These are phyloP conservation scores for Cryptosporidium xiaoi DNA, from an alignment of 169 alveolate species.

Conservation along the genomic window DNA sequence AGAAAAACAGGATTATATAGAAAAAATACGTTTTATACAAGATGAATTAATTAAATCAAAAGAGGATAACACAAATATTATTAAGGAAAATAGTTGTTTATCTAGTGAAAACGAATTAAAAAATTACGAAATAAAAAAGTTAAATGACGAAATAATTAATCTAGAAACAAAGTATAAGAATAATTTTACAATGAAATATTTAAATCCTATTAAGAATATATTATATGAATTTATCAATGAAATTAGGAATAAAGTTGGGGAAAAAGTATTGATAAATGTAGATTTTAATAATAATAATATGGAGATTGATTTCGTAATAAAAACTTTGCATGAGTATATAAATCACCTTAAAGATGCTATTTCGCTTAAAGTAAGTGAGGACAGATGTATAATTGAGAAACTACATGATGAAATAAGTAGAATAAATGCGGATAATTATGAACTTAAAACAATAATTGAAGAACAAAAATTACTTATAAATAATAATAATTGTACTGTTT, in stretches of 20 bases:
- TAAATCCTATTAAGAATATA: conserved; percentile 37
- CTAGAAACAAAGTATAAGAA: conserved; percentile 15
- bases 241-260: conserved; percentile 5
- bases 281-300: conserved; percentile 19
- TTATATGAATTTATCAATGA: conserved; percentile 41
- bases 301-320: conserved; percentile 40
- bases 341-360: conserved; percentile 27
- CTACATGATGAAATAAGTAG: conserved; percentile 30
- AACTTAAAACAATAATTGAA: not conserved
- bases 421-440: conserved; percentile 8
- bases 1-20: conserved; percentile 27
- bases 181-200: conserved; percentile 39
- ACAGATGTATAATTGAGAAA: conserved; percentile 26
- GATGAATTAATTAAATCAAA: conserved; percentile 17
- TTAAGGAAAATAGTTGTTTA: conserved; percentile 57
- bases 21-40: conserved; percentile 2
- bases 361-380: conserved; percentile 13
- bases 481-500: not conserved
- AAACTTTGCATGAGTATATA: conserved; percentile 48
- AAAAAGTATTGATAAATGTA: conserved; percentile 14
- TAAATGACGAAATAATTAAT: conserved; percentile 39
- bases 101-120: conserved; percentile 34
- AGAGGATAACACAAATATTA: conserved; percentile 20
- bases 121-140: conserved; percentile 41
- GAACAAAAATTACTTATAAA: not conserved